A percentile compares a stretch with the other conserved stretches of the same genome.
Evolutionary conservation across 140 eudicot species (phyloP).

Genomic region (Erigeron philadelphicus): DNA sequence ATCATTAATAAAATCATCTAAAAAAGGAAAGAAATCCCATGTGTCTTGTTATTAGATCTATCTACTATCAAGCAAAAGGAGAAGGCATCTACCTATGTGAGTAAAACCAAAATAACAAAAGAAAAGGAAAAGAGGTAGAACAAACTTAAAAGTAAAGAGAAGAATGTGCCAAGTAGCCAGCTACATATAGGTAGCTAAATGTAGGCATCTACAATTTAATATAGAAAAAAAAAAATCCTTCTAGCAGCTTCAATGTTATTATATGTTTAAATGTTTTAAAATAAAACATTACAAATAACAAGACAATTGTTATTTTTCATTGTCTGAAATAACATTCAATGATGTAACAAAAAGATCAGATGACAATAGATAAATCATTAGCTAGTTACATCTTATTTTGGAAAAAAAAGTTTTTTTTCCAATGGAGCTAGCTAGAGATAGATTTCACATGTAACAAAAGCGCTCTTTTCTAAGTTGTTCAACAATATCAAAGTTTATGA

Average conservation of each 20-base stretch:
- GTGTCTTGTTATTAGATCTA: slow-evolving; percentile 35
- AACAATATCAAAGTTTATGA: neutral
- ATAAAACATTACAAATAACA: too few relatives aligned
- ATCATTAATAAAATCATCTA: slow-evolving; percentile 21
- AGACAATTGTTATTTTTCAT: too few relatives aligned
- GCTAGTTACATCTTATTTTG: too few relatives aligned
- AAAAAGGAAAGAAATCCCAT: slow-evolving; percentile 31
- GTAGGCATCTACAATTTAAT: slow-evolving; percentile 20
- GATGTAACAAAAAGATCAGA: too few relatives aligned
- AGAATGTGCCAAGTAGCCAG: slow-evolving; percentile 34
- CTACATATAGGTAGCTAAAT: slow-evolving; percentile 22
- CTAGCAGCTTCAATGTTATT: neutral
- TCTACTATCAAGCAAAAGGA: slow-evolving; percentile 28
- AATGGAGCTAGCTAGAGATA: too few relatives aligned
- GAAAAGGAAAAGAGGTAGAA: slow-evolving; percentile 28
- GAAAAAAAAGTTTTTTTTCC: too few relatives aligned
- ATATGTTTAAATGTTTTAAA: too few relatives aligned
- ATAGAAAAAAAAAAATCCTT: neutral
- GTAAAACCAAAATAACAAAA: slow-evolving; percentile 25
- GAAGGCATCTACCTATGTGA: slow-evolving; percentile 19
- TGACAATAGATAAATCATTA: too few relatives aligned
- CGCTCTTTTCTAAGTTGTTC: neutral
- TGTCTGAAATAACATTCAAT: too few relatives aligned
- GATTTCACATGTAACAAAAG: too few relatives aligned
- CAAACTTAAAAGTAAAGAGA: slow-evolving; percentile 35